Conservation (phyloP, 495 filamentous ascomycete genomes). For the Pseudoneurospora amorphoporcata region DNA sequence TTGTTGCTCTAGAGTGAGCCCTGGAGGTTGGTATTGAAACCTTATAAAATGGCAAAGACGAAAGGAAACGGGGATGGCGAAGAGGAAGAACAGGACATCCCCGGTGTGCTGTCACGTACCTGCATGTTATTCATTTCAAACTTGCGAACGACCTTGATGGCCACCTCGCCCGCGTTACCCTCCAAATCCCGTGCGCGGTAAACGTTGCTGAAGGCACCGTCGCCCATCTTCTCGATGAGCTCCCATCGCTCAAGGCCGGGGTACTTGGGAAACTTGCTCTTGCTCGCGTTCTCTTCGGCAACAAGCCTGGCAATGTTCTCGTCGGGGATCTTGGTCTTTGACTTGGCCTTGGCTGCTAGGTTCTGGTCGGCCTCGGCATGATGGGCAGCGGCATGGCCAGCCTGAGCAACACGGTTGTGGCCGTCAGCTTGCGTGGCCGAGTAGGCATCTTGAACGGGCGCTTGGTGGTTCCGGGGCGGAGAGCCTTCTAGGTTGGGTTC, state of each 20-base stretch:
- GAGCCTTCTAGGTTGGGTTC: slow-evolving; percentile 16
- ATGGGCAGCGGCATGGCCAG: slow-evolving; percentile 48
- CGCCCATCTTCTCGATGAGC: slow-evolving; percentile 94
- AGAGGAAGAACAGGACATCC: slow-evolving; percentile 22
- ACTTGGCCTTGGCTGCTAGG: slow-evolving; percentile 26
- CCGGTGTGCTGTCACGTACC: slow-evolving; percentile 50
- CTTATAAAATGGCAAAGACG: slow-evolving; percentile 10
- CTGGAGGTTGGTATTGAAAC: slow-evolving; percentile 33
- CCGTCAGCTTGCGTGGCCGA: slow-evolving; percentile 49
- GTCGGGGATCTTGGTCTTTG: slow-evolving; percentile 45
- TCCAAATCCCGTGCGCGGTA: slow-evolving; percentile 72
- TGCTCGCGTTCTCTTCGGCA: slow-evolving; percentile 77
- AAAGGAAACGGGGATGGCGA: slow-evolving; percentile 11
- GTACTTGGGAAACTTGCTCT: slow-evolving; percentile 80
- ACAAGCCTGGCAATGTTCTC: slow-evolving; percentile 72
- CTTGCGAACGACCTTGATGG: slow-evolving; percentile 97
- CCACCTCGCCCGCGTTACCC: slow-evolving; percentile 66
- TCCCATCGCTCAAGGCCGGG: slow-evolving; percentile 87
- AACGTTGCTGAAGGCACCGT: slow-evolving; percentile 98
- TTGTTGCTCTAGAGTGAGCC: slow-evolving; percentile 57
- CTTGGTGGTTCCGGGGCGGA: slow-evolving; percentile 5
- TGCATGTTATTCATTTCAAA: slow-evolving; percentile 97
- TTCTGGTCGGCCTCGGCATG: slow-evolving; percentile 29
- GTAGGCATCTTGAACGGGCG: slow-evolving; percentile 35
- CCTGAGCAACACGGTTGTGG: slow-evolving; percentile 54